Base-by-base conservation (phyloP, 2,329 filamentous ascomycete species). In the Gaeumannomyces sp. region DNA sequence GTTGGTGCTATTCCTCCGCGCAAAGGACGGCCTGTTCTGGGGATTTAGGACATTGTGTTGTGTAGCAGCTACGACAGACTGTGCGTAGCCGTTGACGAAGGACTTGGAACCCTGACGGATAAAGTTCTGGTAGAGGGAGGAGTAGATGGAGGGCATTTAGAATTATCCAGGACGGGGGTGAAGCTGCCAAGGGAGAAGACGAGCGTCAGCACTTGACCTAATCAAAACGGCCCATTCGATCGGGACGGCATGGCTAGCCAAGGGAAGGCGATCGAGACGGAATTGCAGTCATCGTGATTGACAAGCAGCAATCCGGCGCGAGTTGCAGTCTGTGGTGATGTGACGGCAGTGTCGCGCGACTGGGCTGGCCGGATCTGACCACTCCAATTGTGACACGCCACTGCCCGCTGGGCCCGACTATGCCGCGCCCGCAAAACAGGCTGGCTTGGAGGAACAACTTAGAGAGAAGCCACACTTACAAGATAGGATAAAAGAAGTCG, bases 21-120 rank as follows among this genome's bases (percentile, higher is more conserved):
- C 83, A 73, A 87, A 89, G 72, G 84, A 84, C 68, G 84, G 84
- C 71, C 85, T 83, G 76, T 85, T 87, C 76, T 87, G 92, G 75
- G 81, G 88, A 84, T 88, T 92, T 85, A 83, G 86, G 84, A 81
- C 90, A 64, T 64, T 64, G 89, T 85, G 83, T 69, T 97, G 93
- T 69, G 92, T 92, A 73, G 93, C 94, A 74, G 95, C 95, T 80
- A 99, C 93, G 80, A 98, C 90, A 69, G 93, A 97, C 78, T 98
- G 94, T 72, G 93, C 93, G 85, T 97, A 98, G 80, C 94, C 94
- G 86, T 98, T 92, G 77, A 92, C 94, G 78, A 98, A 90, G 74
- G 93, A 93, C 83, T 98, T 98, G 76, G 92, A 89, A 89, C 92
- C 93, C 85, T 94, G 91, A 84, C 95, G 94, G 87, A 96, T 92